Evolutionary conservation across 2,329 filamentous ascomycete species (phyloP), one percentile per base, ranked within the genome.

Genomic region (Aspergillus brasiliensis): DNA sequence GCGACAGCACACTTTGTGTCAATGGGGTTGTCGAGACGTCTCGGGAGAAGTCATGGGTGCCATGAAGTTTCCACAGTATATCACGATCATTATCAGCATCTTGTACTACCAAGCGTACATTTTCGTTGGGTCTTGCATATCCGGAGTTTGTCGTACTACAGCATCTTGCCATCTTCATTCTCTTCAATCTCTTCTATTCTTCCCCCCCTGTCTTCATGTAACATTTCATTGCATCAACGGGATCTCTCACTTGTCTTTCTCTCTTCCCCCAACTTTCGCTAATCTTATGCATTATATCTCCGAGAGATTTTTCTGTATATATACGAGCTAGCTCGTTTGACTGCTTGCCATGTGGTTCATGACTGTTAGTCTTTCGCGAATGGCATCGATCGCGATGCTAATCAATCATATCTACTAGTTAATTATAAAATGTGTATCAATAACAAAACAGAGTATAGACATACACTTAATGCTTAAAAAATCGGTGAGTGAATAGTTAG

Each of bases 1-100:
- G 51, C 38, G 51, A 56, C 19, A 56, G 44, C 15, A 51, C 57
- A 28, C 42, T 59, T 44, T 51, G 25, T 44, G 51, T 37, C 5
- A 34, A 28, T n/a, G 51, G 21, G 46, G 44, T 21, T 31, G 51
- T 56, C 17, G 46, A 55, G 23, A 38, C 42, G 21, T 56, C 51
- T 21, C 52, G 51, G 51, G 52, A 51, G 44, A 56, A 59, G 47
- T 4, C 48, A 46, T 59, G 57, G 57, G 4, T 55, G 47, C 34
- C 51, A 59, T 59, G 47, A 56, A 44, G 25, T 46, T 59, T 51
- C 55, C 44, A 49, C 52, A 55, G 21, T 46, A 31, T 51, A 55
- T 59, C 51, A 59, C 51, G 57, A 59, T 56, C 53, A 34, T 59
- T 51, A 51, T 44, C 51, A 48, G 38, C 40, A 27, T 55, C 51